phyloP scores from a whole-genome alignment of 805 yeast species.

The Barnettozyma siamensis region DNA sequence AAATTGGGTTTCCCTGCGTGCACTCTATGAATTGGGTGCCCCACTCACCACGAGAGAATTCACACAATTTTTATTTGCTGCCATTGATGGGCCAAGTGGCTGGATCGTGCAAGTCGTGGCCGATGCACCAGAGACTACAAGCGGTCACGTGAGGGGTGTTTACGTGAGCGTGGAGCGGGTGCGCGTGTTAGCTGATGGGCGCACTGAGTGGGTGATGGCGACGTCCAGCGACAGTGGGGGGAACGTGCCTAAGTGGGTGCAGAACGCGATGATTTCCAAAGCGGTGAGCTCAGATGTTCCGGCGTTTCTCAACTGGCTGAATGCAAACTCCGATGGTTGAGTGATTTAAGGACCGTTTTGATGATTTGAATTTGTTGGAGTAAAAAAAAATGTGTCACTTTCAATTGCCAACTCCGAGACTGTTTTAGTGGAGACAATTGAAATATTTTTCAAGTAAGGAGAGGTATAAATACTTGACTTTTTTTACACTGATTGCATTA shows the following conservation, averaged over 20 bases:
- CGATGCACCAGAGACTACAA: conserved; percentile 18
- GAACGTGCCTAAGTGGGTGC: conserved; percentile 34
- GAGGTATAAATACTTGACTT: background rate
- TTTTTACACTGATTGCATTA: no score
- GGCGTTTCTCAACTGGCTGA: conserved; percentile 26
- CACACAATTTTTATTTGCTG: conserved; percentile 29
- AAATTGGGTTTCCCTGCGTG: conserved; percentile 27
- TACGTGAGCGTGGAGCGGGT: conserved; percentile 33
- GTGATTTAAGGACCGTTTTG: background rate
- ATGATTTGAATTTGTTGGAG: background rate
- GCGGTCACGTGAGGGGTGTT: conserved; percentile 28
- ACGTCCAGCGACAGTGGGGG: conserved; percentile 38
- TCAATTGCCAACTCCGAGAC: background rate
- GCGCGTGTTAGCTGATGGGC: conserved; percentile 13
- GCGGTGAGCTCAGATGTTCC: conserved; percentile 36
- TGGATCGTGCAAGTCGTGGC: conserved; percentile 32
- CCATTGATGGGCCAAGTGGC: conserved; percentile 17
- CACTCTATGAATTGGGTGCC: conserved; percentile 33
- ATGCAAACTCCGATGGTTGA: background rate
- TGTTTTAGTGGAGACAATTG: background rate
- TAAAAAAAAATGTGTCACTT: background rate
- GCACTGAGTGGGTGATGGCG: conserved; percentile 32
- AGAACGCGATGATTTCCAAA: conserved; percentile 33
- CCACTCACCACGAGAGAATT: conserved; percentile 33
- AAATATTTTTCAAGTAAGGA: no score